Percentiles rank a stretch among this genome's conserved stretches.
Conservation (phyloP, 257 asterid species). For the Plantago ovata region DNA sequence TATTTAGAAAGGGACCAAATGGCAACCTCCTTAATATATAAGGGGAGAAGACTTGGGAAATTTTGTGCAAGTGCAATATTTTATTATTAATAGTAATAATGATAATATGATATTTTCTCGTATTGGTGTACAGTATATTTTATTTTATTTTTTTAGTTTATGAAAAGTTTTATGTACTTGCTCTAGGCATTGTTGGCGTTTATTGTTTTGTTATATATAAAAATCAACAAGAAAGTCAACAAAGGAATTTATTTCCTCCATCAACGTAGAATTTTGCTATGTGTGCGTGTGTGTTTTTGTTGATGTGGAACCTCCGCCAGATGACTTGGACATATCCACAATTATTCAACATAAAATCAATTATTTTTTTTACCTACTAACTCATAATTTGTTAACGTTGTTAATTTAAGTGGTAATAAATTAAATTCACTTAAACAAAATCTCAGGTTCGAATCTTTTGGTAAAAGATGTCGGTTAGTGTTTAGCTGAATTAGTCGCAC, state of each 20-base stretch:
- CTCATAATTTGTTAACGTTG: too few species aligned
- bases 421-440: too few species aligned
- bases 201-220: too few species aligned
- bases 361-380: too few species aligned
- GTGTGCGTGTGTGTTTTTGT: slow-evolving; percentile 1
- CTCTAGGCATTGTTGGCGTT: too few species aligned
- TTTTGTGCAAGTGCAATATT: slow-evolving; percentile 13
- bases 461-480: too few species aligned
- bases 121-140: background rate
- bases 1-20: background rate
- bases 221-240: slow-evolving; percentile 34
- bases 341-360: background rate
- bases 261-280: background rate
- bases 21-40: slow-evolving; percentile 12
- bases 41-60: too few species aligned
- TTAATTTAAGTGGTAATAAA: too few species aligned
- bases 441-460: too few species aligned
- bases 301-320: background rate
- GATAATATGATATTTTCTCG: background rate
- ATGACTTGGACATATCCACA: background rate
- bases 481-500: too few species aligned
- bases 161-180: too few species aligned
- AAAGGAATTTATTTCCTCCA: slow-evolving; percentile 15
- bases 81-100: background rate
- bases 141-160: too few species aligned